Conservation (phyloP, 208 protist species). For the Leishmania arabica region DNA sequence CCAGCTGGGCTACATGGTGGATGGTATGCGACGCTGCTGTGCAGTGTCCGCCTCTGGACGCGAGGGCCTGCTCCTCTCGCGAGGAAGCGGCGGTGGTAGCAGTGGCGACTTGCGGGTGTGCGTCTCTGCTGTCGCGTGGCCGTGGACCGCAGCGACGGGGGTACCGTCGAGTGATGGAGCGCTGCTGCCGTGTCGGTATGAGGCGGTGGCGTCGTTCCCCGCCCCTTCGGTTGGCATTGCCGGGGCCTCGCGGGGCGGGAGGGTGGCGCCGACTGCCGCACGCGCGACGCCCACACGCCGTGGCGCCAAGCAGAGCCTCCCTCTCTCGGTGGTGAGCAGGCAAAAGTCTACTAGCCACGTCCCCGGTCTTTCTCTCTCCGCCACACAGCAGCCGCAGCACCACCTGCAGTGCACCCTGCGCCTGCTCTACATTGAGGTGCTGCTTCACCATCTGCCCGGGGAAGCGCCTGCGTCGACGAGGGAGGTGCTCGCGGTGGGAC, state of each 20-base stretch:
- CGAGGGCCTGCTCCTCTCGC: not conserved
- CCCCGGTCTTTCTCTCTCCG: slow-evolving; percentile 15
- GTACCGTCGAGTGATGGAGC: not conserved
- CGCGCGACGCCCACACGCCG: not conserved
- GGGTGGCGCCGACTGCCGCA: not conserved
- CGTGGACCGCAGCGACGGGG: not conserved
- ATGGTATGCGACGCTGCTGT: slow-evolving; percentile 5
- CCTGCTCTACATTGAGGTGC: slow-evolving; percentile 58
- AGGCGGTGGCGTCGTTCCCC: not conserved
- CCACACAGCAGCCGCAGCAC: slow-evolving; percentile 19
- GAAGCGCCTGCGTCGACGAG: slow-evolving; percentile 35
- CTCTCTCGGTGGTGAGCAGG: not conserved
- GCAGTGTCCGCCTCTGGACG: not conserved
- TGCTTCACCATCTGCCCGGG: slow-evolving; percentile 36
- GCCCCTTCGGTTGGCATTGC: not conserved
- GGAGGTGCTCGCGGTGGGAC: slow-evolving; percentile 52
- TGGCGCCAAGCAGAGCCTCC: not conserved
- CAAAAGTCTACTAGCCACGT: slow-evolving; percentile 7
- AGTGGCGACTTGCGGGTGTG: not conserved
- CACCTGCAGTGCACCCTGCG: slow-evolving; percentile 35
- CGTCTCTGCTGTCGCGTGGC: slow-evolving; percentile 34
- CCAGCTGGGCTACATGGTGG: slow-evolving; percentile 2
- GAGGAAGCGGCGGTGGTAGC: not conserved
- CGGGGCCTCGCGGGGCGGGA: not conserved
- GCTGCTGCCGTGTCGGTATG: not conserved